Evolutionary conservation across 352 stramenopile species (phyloP), one percentile per base, ranked within the genome.

Genomic region (Phytophthora vignae): DNA sequence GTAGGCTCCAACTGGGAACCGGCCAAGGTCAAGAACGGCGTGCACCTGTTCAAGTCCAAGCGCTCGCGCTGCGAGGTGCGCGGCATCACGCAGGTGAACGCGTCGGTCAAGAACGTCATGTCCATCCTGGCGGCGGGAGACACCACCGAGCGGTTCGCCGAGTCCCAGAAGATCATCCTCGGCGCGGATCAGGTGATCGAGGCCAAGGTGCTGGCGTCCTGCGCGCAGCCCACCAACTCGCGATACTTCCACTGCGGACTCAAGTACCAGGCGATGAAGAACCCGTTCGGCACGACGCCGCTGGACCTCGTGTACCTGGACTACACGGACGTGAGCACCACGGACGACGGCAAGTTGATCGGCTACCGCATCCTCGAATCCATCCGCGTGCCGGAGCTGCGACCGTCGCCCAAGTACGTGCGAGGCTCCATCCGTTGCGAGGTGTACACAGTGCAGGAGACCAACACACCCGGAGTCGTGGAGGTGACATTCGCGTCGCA

Each of bases 41-140:
- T 96, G 42, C 83, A 90, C 31, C 59, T 96, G 38, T 94, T 82
- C 66, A 82, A 83, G 55, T 96, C 88, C 0, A 84, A 71, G 46
- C 81, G 88, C 38, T 92, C 81, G 31, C 81, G 87, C 12, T 93
- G 88, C 64, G 88, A 96, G 54, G 85, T 94, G 42, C 88, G 87
- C 21, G 87, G 74, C 3, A 77, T 88, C 22, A 93, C 87, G 42
- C 82, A 83, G 12, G 86, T 94, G 19, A 94, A 94, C 59, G 83
- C 85, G 44, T 92, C 87, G 0, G 86, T 96, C 25, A 92, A 94
- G 70, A 90, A 93, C 68, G 83, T 96, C 65, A 96, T 96, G 88
- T 73, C 78, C 25, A 62, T 96, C 31, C 71, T 96, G 36, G 79
- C 85, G 0, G 74, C 83, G 7, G 78, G 81, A 14, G 83, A 88